Percentiles rank a stretch among this genome's conserved stretches.
These are phyloP conservation scores for Pseudogymnoascus sp. DNA, from an alignment of 2,329 filamentous ascomycete species.

Conservation along the genomic window DNA sequence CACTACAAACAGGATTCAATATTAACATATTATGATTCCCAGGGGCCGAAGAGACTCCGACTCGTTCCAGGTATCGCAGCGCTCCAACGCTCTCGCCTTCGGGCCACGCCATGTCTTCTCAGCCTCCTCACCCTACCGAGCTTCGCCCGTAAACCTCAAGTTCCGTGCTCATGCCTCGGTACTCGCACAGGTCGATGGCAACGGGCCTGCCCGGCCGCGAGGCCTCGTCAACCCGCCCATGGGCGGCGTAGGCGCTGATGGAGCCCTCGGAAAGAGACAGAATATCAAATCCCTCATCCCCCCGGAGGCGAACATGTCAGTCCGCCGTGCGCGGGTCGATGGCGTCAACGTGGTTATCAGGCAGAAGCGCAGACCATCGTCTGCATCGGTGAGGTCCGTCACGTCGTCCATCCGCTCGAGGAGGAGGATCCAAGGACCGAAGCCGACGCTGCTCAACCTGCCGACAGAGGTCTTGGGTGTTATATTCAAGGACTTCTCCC, in stretches of 20 bases:
- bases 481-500: constrained; percentile 16
- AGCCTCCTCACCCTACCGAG: constrained; percentile 9
- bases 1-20: not conserved
- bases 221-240: constrained; percentile 4
- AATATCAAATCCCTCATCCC: constrained; percentile 12
- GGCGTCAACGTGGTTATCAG: constrained; percentile 2
- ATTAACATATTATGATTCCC: not conserved
- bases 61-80: constrained; percentile 13
- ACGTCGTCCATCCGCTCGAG: constrained; percentile 12
- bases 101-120: constrained; percentile 13
- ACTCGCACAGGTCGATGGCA: constrained; percentile 14
- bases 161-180: constrained; percentile 7
- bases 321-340: not conserved
- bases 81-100: constrained; percentile 16
- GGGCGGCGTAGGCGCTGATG: not conserved
- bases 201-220: constrained; percentile 10
- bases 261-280: constrained; percentile 1
- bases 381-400: constrained; percentile 13
- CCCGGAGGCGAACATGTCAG: not conserved
- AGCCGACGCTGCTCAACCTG: constrained; percentile 14
- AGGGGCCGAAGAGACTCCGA: constrained; percentile 12
- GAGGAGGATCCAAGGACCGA: constrained; percentile 5
- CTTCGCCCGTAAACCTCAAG: constrained; percentile 4
- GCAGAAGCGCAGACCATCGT: constrained; percentile 11
- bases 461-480: constrained; percentile 16